phyloP scores from a whole-genome alignment of 257 asterid species.

The Prunella vulgaris region DNA sequence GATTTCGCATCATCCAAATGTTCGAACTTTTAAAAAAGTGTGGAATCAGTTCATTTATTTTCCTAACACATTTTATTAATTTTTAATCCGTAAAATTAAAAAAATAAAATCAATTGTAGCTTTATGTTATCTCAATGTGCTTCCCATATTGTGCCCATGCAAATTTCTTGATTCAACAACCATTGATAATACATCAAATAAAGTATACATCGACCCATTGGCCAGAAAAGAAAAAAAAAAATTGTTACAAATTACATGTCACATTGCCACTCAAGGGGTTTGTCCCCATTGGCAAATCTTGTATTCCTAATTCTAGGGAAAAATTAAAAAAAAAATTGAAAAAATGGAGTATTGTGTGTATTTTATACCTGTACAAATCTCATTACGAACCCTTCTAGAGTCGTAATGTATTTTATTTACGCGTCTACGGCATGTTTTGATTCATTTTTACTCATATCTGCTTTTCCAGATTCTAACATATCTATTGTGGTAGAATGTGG shows the following conservation, averaged over 20 bases:
- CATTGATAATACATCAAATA: not conserved
- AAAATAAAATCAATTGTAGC: too few relatives aligned
- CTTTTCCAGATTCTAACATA: constrained; percentile 34
- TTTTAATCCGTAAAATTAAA: too few relatives aligned
- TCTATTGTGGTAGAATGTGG: constrained; percentile 29
- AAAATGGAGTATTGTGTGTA: not conserved
- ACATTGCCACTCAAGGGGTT: constrained; percentile 20
- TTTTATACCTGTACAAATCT: constrained; percentile 13
- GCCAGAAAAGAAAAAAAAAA: not conserved
- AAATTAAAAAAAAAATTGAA: not conserved
- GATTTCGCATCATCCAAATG: too few relatives aligned
- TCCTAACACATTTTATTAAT: too few relatives aligned
- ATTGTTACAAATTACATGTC: constrained; percentile 5
- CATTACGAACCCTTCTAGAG: too few relatives aligned
- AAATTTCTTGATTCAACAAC: not conserved
- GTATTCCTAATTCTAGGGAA: constrained; percentile 12
- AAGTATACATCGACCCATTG: not conserved
- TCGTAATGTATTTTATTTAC: too few relatives aligned
- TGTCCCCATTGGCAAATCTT: constrained; percentile 26
- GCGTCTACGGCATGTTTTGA: not conserved
- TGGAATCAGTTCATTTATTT: too few relatives aligned
- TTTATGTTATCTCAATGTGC: too few relatives aligned
- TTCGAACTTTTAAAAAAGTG: too few relatives aligned
- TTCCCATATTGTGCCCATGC: too few relatives aligned
- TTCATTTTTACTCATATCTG: not conserved